Evolutionary conservation across 2,329 filamentous ascomycete genomes (phyloP), one percentile per base, ranked within the genome.

Genomic region (Spiromastix sp.): DNA sequence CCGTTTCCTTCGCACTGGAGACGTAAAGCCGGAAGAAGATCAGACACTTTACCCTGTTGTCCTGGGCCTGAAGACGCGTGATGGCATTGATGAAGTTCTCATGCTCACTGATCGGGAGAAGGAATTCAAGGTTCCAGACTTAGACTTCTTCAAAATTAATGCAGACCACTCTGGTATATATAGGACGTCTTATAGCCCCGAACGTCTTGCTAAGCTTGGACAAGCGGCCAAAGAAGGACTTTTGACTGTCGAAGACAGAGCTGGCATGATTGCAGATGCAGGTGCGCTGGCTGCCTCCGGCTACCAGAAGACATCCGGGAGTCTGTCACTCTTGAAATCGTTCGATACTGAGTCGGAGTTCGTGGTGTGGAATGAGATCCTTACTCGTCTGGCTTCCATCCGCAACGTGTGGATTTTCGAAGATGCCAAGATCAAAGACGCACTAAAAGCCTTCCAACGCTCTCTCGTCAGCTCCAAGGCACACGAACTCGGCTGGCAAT

Each of bases 101-200:
- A 82, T 85, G 11, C 67, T 93, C 26, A 67, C 66, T 43, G 68
- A 77, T 44, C 79, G 89, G 25, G 85, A 94, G 60, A 71, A 69
- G 31, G 74, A 79, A 42, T 85, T 93, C 64, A 79, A 85, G 62
- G 58, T 95, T 17, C 74, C 81, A 13, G 75, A 81, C 51, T 64
- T 80, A 34, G 85, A 93, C 51, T 95, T 96, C 64, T 96, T 82
- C 77, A 96, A 96, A 71, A 68, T 96, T 42, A 96, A 96, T 54
- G 86, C 89, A 11, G 86, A 95, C 55, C 89, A 95, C 60, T 87
- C 85, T 15, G 84, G 84, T 45, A 79, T 95, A 44, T 96, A 93
- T 68, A 79, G 89, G 41, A 95, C 87, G 1, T 84, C 80, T 1
- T 96, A 96, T 64, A 71, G 77, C 2, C 81, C 85, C 2, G 80